A percentile compares a stretch with the other conserved stretches of the same genome.
These are phyloP conservation scores for Fusarium sp. DNA, from an alignment of 2,329 filamentous ascomycete genomes.

Conservation along the genomic window DNA sequence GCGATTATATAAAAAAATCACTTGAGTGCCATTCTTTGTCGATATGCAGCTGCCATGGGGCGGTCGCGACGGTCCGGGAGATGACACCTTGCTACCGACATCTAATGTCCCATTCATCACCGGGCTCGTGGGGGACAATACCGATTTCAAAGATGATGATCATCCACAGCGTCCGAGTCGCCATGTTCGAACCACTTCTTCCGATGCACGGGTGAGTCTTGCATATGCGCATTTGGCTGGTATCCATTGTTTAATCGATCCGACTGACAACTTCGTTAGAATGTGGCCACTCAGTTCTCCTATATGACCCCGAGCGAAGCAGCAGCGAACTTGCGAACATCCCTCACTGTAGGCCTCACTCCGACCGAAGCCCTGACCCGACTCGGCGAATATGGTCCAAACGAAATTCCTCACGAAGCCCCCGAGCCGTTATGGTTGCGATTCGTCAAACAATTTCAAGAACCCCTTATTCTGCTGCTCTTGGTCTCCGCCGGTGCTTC, in stretches of 20 bases:
- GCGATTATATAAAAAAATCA: slow-evolving; percentile 36
- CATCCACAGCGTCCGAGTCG: slow-evolving; percentile 48
- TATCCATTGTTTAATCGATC: background rate
- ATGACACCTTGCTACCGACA: slow-evolving; percentile 53
- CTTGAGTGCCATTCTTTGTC: slow-evolving; percentile 33
- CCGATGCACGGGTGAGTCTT: slow-evolving; percentile 65
- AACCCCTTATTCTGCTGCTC: slow-evolving; percentile 92
- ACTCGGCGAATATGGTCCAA: slow-evolving; percentile 84
- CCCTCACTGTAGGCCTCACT: slow-evolving; percentile 83
- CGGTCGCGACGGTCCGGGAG: slow-evolving; percentile 50
- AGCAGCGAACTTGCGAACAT: slow-evolving; percentile 82
- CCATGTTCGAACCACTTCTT: slow-evolving; percentile 64
- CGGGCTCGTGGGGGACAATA: slow-evolving; percentile 45
- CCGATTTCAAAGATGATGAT: slow-evolving; percentile 46
- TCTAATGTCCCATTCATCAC: slow-evolving; percentile 53
- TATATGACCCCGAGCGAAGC: slow-evolving; percentile 82
- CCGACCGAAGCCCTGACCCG: slow-evolving; percentile 84
- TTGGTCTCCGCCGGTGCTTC: slow-evolving; percentile 90
- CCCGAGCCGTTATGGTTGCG: slow-evolving; percentile 95
- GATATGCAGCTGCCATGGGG: slow-evolving; percentile 57
- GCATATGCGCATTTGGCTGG: background rate
- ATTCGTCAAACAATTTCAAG: slow-evolving; percentile 96
- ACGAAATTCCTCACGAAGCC: slow-evolving; percentile 93
- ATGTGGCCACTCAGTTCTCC: slow-evolving; percentile 70
- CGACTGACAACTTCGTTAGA: slow-evolving; percentile 53